Base-by-base conservation (phyloP, 768 basidiomycete genomes). In the Glaciozyma antarctica region DNA sequence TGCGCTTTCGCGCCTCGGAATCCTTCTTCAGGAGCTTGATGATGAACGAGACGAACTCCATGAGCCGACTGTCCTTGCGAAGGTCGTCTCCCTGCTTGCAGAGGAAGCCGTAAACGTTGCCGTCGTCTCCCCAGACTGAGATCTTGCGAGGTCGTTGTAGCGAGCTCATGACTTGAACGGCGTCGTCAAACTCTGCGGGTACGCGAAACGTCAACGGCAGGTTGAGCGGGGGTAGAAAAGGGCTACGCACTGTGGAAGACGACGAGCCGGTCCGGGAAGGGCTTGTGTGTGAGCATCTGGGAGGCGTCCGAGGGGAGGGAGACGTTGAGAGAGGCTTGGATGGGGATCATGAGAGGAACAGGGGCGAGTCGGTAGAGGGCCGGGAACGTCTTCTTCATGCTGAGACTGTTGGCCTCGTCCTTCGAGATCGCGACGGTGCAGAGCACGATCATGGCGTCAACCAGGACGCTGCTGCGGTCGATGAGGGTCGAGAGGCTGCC, bases 1-100 rank as follows among this genome's bases (percentile, higher is more conserved):
- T 88, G 38, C 95, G 81, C 65, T 88, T 81, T 70, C 95, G 84
- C 32, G 94, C 90, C 65, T 97, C 93, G 0, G 92, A 90, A 72
- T 93, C 90, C 8, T 88, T 85, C 75, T 93, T 94, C 60, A 99
- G 80, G 10, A 98, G 78, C 75, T 94, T 97, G 78, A 97, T 98
- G 78, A 99, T 92, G 77, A 99, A 92, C 5, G 88, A 84, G 73
- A 97, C 93, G 78, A 98, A 90, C 74, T 98, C 95, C 94, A 98
- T 98, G 61, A 99, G 77, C 8, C 95, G 83, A 0, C 92, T 93
- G 73, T 99, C 95, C 79, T 99, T 99, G 47, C 95, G 83, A 41
- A 99, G 80, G 77, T 99, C 95, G 75, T 99, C 95, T 76, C 91
- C 90, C 12, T 94, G 94, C 76, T 99, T 99, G 60, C 89, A 90